These are phyloP conservation scores for Phytophthora pluvialis DNA, from an alignment of 352 stramenopile species.

Conservation along the genomic window DNA sequence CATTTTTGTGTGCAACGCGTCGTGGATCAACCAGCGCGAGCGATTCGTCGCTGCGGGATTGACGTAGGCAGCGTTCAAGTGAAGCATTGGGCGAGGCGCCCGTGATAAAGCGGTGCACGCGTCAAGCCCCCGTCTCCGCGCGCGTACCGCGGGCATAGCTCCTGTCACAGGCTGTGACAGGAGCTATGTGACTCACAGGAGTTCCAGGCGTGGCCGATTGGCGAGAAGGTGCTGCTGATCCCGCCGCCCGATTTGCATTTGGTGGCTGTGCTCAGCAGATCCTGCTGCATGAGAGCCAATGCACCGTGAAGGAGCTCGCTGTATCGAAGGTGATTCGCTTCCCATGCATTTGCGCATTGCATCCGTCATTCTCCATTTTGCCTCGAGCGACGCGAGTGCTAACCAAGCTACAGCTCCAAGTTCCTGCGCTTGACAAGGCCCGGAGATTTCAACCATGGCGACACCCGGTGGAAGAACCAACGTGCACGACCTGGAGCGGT, in stretches of 20 bases:
- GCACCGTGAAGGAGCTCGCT: neutral
- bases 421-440: neutral
- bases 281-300: neutral
- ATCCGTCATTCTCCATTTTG: conserved; percentile 24
- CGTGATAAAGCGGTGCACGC: conserved; percentile 9
- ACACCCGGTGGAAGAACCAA: conserved; percentile 18
- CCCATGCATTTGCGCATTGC: neutral
- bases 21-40: conserved; percentile 6
- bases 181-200: no score
- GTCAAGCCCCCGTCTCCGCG: neutral
- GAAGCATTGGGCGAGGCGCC: conserved; percentile 10
- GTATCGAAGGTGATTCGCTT: conserved; percentile 3
- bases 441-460: conserved; percentile 8
- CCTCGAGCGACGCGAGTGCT: conserved; percentile 5
- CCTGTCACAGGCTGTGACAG: conserved; percentile 33
- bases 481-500: conserved; percentile 29
- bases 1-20: conserved; percentile 4
- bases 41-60: conserved; percentile 17
- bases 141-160: neutral
- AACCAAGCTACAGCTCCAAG: neutral
- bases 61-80: conserved; percentile 8
- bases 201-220: conserved; percentile 20
- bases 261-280: conserved; percentile 34
- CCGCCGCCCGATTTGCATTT: conserved; percentile 10
- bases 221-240: conserved; percentile 11